These are phyloP conservation scores for Solanum verrucosum DNA, from an alignment of 257 asterid species.

Conservation along the genomic window DNA sequence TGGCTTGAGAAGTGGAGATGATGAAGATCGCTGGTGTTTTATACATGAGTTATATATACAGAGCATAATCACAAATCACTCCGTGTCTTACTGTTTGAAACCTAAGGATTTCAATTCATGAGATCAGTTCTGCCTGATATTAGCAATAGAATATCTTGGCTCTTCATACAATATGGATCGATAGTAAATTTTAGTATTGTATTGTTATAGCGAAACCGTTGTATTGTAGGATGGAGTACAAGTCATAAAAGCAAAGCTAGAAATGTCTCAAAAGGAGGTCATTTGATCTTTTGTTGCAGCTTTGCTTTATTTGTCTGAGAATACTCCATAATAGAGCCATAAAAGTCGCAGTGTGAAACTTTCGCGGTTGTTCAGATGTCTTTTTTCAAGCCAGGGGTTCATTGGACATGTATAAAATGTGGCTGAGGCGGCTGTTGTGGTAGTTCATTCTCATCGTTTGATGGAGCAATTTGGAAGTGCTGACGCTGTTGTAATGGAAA, in stretches of 20 bases:
- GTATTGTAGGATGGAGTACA: background rate
- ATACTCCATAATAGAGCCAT: background rate
- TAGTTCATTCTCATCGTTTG: constrained; percentile 26
- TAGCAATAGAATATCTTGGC: background rate
- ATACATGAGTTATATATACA: background rate
- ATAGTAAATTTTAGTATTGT: background rate
- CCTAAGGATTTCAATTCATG: background rate
- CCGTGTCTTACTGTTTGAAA: background rate
- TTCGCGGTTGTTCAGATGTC: background rate
- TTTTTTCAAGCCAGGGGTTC: background rate
- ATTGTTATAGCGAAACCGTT: background rate
- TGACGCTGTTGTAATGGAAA: background rate
- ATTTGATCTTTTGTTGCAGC: background rate
- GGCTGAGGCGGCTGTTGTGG: constrained; percentile 21
- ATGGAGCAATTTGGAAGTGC: background rate
- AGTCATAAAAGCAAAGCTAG: background rate
- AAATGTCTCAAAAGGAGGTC: background rate
- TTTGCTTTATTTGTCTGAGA: background rate
- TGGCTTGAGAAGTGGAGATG: background rate
- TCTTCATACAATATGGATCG: background rate
- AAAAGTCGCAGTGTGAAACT: background rate
- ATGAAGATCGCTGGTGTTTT: background rate
- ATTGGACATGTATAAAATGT: constrained; percentile 25
- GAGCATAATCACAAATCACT: background rate
- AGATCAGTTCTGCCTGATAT: background rate